phyloP scores from a whole-genome alignment of 805 yeast species.

The Wilhelminamyces savonicus region DNA sequence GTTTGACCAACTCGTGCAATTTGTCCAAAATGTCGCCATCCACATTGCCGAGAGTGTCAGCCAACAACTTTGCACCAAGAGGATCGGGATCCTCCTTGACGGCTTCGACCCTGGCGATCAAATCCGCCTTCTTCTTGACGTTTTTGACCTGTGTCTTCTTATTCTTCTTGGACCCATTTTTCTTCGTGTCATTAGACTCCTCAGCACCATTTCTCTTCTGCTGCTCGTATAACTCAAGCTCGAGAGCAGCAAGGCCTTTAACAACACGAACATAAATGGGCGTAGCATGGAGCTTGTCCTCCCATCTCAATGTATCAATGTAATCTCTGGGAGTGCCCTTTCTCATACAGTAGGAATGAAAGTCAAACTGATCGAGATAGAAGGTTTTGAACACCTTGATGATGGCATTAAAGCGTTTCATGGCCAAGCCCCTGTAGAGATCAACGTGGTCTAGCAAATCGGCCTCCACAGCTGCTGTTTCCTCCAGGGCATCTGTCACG shows the following conservation, averaged over 20 bases:
- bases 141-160: slow-evolving; percentile 50
- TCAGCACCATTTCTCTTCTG: slow-evolving; percentile 10
- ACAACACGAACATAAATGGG: slow-evolving; percentile 71
- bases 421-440: slow-evolving; percentile 59
- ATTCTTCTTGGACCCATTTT: slow-evolving; percentile 38
- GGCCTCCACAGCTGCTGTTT: slow-evolving; percentile 22
- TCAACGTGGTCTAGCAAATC: slow-evolving; percentile 36
- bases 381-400: slow-evolving; percentile 64
- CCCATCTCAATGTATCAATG: slow-evolving; percentile 75
- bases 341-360: slow-evolving; percentile 88
- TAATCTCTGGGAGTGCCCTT: slow-evolving; percentile 88
- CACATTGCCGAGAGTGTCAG: slow-evolving; percentile 15
- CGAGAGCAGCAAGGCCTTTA: slow-evolving; percentile 54
- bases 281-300: slow-evolving; percentile 60
- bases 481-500: slow-evolving; percentile 8
- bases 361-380: slow-evolving; percentile 83
- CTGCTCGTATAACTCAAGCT: slow-evolving; percentile 36
- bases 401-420: slow-evolving; percentile 70
- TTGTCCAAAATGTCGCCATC: slow-evolving; percentile 36
- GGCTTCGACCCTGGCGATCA: slow-evolving; percentile 40
- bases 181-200: slow-evolving; percentile 15
- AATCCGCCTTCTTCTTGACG: slow-evolving; percentile 47
- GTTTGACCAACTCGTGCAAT: slow-evolving; percentile 36
- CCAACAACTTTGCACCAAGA: slow-evolving; percentile 44
- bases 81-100: slow-evolving; percentile 51